A percentile compares a stretch with the other conserved stretches of the same genome.
Conservation (phyloP, 192 early-diverging fungal genomes). For the Spizellomyces sp. region DNA sequence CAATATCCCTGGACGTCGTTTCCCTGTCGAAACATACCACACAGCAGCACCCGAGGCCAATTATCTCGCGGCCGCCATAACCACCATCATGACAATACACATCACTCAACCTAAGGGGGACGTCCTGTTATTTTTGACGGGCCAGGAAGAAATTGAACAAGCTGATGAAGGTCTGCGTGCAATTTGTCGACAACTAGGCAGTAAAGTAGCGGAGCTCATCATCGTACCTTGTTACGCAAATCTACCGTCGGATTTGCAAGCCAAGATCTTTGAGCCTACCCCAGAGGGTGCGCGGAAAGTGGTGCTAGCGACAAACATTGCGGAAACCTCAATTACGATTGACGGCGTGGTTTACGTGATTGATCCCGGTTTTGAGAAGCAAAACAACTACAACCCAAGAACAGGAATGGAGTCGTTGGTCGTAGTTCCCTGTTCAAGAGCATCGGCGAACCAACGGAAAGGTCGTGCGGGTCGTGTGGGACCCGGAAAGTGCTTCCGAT, state of each 20-base stretch:
- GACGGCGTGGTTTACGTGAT: conserved; percentile 97
- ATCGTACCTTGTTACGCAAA: conserved; percentile 94
- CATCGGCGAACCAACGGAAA: conserved; percentile 90
- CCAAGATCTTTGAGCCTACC: conserved; percentile 93
- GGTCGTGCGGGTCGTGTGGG: conserved; percentile 97
- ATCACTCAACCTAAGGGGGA: conserved; percentile 87
- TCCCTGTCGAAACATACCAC: conserved; percentile 92
- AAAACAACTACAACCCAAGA: conserved; percentile 95
- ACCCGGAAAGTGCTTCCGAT: conserved; percentile 91
- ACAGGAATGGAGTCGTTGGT: conserved; percentile 97
- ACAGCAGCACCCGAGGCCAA: conserved; percentile 97
- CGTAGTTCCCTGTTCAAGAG: conserved; percentile 87
- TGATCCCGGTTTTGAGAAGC: conserved; percentile 94
- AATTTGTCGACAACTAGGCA: conserved; percentile 79
- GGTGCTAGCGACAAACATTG: conserved; percentile 98
- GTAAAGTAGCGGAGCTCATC: conserved; percentile 76
- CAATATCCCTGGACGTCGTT: conserved; percentile 92
- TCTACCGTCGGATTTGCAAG: conserved; percentile 93
- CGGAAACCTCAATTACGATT: conserved; percentile 97
- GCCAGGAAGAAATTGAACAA: conserved; percentile 98
- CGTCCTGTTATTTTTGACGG: conserved; percentile 92
- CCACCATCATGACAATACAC: conserved; percentile 93
- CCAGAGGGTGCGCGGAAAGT: conserved; percentile 72
- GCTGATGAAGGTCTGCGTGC: conserved; percentile 80
- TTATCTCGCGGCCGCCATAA: conserved; percentile 91